Evolutionary conservation across 2,329 filamentous ascomycete species (phyloP).

Genomic region (Nemania sp.): DNA sequence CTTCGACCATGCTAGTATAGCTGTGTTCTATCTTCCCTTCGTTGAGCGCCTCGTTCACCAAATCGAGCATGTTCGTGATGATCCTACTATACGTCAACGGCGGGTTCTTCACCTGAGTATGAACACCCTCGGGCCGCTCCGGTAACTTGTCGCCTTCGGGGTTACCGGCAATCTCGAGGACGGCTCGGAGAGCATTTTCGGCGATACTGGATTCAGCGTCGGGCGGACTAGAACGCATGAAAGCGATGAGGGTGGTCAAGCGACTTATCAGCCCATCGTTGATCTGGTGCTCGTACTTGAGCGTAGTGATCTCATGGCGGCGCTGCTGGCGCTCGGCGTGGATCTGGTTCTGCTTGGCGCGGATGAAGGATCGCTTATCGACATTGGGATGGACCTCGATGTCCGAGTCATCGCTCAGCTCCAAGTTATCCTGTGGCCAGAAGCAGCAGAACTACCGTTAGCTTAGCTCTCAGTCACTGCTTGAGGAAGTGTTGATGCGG

Average conservation of each 20-base stretch:
- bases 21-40: slow-evolving; percentile 71
- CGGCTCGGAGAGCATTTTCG: slow-evolving; percentile 83
- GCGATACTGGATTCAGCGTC: slow-evolving; percentile 70
- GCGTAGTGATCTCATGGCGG: slow-evolving; percentile 83
- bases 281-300: slow-evolving; percentile 90
- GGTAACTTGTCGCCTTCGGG: slow-evolving; percentile 76
- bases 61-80: slow-evolving; percentile 95
- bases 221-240: slow-evolving; percentile 73
- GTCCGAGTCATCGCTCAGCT: slow-evolving; percentile 97
- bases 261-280: slow-evolving; percentile 88
- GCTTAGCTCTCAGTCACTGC: slow-evolving; percentile 6
- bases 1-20: slow-evolving; percentile 75
- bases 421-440: slow-evolving; percentile 73
- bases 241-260: slow-evolving; percentile 76
- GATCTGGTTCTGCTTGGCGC: slow-evolving; percentile 96
- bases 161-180: slow-evolving; percentile 79
- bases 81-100: slow-evolving; percentile 94
- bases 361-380: slow-evolving; percentile 97
- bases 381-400: slow-evolving; percentile 99
- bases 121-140: slow-evolving; percentile 75
- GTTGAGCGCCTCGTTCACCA: slow-evolving; percentile 83
- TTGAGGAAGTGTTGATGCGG: too few relatives aligned
- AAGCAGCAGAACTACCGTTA: slow-evolving; percentile 8
- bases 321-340: slow-evolving; percentile 87
- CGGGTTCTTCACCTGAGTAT: slow-evolving; percentile 71